Evolutionary conservation across 2,329 filamentous ascomycete genomes (phyloP), one percentile per base, ranked within the genome.

Genomic region (Dactylellina cionopaga): DNA sequence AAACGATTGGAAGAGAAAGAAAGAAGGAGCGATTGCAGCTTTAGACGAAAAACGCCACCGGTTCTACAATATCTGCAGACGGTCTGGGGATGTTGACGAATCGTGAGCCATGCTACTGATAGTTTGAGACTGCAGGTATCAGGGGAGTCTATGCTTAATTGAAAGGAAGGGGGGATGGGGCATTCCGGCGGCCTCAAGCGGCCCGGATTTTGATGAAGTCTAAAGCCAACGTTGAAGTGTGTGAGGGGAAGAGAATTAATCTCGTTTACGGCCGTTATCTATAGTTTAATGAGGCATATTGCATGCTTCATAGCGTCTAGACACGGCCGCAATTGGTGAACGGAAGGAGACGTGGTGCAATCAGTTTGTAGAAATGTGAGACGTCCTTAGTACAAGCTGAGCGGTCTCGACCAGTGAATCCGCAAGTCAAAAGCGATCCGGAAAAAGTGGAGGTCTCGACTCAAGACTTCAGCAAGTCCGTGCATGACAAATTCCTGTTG

Each of bases 401-500:
- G 19, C 31, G 31, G 6, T 6, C 31, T 7, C 13, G 13, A 7
- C 31, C 7, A 35, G 31, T 6, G 31, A 7, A n/a, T 22, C 24
- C 10, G 46, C 46, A 27, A 25, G 19, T 9, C 13, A 29, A 29
- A 22, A 27, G 35, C 3, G n/a, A 41, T 11, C 3, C 4, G 35
- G 35, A n/a, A 13, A 17, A n/a, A 41, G 33, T 9, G 49, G 22
- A 11, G 31, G 35, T 58, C 54, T 58, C 25, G 27, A 58, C 13
- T 58, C 33, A 17, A 39, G 13, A 29, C 25, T 52, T 33, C 15
- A 33, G 15, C 29, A 19, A 4, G 7, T 19, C 2, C 24, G 41
- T 54, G 59, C 59, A 71, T 71, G 66, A 64, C 66, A 71, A 71
- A 71, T 71, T 43, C 9, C 24, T 49, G 51, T 25, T 54, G 43